Evolutionary conservation across 2,329 filamentous ascomycete species (phyloP).

Genomic region (Colletotrichum ledebouriae): DNA sequence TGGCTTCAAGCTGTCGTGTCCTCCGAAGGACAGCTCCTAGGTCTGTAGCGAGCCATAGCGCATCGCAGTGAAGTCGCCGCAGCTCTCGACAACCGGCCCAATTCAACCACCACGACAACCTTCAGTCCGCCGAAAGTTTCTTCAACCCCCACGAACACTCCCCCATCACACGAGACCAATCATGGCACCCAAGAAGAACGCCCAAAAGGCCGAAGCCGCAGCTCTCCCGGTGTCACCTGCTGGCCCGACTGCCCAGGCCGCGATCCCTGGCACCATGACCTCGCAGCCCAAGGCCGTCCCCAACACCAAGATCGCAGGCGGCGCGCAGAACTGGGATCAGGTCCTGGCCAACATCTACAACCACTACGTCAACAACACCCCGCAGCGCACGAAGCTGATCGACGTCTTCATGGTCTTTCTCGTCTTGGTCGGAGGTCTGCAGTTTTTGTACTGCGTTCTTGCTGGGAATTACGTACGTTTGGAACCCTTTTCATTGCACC

Average conservation of each 20-base stretch:
- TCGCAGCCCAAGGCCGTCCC: slow-evolving; percentile 42
- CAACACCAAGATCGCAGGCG: slow-evolving; percentile 37
- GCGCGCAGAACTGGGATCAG: slow-evolving; percentile 61
- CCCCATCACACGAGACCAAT: slow-evolving; percentile 28
- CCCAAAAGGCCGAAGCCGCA: slow-evolving; percentile 34
- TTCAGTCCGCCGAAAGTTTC: background rate
- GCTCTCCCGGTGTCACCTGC: slow-evolving; percentile 43
- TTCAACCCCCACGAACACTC: slow-evolving; percentile 15
- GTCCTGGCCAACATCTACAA: slow-evolving; percentile 79
- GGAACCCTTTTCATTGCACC: background rate
- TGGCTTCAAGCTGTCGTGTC: slow-evolving; percentile 53
- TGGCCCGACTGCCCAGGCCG: slow-evolving; percentile 38
- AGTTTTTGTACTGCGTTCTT: slow-evolving; percentile 93
- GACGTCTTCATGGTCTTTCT: slow-evolving; percentile 93
- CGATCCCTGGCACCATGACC: slow-evolving; percentile 42
- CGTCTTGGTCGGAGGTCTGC: slow-evolving; percentile 85
- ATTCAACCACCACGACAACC: slow-evolving; percentile 35
- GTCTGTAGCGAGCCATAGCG: background rate
- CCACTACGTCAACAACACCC: slow-evolving; percentile 84
- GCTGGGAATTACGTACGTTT: slow-evolving; percentile 90
- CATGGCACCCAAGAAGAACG: slow-evolving; percentile 67
- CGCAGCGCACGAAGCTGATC: slow-evolving; percentile 91
- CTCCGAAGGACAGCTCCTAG: slow-evolving; percentile 45
- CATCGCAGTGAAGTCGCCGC: slow-evolving; percentile 15
- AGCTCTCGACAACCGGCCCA: background rate